A percentile compares a stretch with the other conserved stretches of the same genome.
phyloP scores from a whole-genome alignment of 805 yeast species.

The Cyberlindnera sargentensis region DNA sequence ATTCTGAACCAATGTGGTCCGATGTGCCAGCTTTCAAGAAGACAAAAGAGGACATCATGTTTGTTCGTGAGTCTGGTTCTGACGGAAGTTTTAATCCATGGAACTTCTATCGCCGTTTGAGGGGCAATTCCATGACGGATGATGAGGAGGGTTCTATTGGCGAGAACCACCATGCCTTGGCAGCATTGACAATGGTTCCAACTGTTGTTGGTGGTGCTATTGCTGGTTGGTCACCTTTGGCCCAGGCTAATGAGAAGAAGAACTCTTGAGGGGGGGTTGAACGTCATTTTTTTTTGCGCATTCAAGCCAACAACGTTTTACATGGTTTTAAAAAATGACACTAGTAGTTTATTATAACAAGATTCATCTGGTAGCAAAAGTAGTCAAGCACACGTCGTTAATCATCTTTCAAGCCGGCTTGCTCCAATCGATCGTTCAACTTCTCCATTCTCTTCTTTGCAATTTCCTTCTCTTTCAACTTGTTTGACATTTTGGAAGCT shows the following conservation, averaged over 20 bases:
- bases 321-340: no score
- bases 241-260: constrained; percentile 4
- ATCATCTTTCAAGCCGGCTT: constrained; percentile 15
- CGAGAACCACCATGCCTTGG: constrained; percentile 24
- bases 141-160: constrained; percentile 9
- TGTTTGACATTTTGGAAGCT: constrained; percentile 7
- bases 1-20: constrained; percentile 18
- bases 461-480: constrained; percentile 17
- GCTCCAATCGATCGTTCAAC: constrained; percentile 14
- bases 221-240: constrained; percentile 40
- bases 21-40: constrained; percentile 27
- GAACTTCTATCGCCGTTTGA: constrained; percentile 22
- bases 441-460: constrained; percentile 20
- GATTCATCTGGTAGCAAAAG: no score
- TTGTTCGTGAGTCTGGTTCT: constrained; percentile 18
- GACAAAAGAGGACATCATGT: constrained; percentile 25
- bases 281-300: no score
- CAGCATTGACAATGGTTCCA: constrained; percentile 46
- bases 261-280: not conserved
- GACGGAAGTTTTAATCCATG: constrained; percentile 20
- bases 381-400: no score
- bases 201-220: constrained; percentile 51
- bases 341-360: no score
- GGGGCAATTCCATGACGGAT: constrained; percentile 7
- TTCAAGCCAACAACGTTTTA: no score